These are phyloP conservation scores for Cladosporium velox DNA, from an alignment of 2,329 filamentous ascomycete genomes.

Conservation along the genomic window DNA sequence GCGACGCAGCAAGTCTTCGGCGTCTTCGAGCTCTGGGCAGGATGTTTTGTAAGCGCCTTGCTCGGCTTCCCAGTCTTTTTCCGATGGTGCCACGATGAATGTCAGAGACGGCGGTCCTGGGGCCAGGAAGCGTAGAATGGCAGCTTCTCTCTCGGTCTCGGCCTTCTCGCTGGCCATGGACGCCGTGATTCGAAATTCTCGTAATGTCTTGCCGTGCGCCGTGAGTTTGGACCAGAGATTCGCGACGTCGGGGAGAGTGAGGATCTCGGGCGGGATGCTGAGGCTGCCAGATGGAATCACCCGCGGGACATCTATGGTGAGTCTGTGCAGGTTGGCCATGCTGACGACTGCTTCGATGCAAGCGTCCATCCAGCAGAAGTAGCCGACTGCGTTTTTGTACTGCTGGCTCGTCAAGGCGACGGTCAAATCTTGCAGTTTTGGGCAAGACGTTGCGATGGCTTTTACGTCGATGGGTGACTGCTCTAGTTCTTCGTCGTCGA, in stretches of 20 bases:
- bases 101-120: background rate
- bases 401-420: background rate
- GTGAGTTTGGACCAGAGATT: background rate
- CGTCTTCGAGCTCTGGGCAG: constrained; percentile 11
- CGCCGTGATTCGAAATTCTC: background rate
- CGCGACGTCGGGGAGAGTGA: background rate
- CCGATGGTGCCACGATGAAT: background rate
- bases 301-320: background rate
- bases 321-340: background rate
- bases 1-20: background rate
- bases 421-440: background rate
- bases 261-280: constrained; percentile 2
- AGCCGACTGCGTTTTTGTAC: constrained; percentile 12
- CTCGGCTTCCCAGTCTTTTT: constrained; percentile 12
- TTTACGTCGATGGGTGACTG: background rate
- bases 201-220: background rate
- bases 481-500: background rate
- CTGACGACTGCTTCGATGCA: constrained; percentile 12
- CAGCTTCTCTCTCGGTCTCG: background rate
- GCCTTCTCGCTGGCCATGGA: constrained; percentile 1
- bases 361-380: constrained; percentile 15
- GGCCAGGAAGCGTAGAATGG: background rate
- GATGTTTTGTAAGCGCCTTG: background rate
- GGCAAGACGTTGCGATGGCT: background rate
- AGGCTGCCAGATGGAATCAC: constrained; percentile 6